Conservation (phyloP, 108 stramenopile species). For the Nitzschia sp. region DNA sequence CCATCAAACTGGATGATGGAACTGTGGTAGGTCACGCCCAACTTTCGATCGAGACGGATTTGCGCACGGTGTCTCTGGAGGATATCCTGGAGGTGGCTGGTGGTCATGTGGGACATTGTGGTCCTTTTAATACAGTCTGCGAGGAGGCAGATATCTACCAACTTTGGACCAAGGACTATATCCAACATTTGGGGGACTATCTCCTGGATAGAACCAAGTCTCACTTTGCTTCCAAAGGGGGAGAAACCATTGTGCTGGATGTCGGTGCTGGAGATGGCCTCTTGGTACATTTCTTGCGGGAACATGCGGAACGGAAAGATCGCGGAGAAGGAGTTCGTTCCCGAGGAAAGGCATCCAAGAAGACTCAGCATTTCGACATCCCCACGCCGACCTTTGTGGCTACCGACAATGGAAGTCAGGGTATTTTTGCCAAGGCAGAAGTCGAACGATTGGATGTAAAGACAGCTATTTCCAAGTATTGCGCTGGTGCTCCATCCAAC, state of each 20-base stretch:
- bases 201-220: slow-evolving; percentile 39
- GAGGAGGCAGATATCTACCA: slow-evolving; percentile 77
- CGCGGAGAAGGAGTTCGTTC: slow-evolving; percentile 14
- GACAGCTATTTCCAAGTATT: slow-evolving; percentile 61
- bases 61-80: slow-evolving; percentile 34
- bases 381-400: slow-evolving; percentile 51
- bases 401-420: slow-evolving; percentile 81
- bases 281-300: slow-evolving; percentile 57
- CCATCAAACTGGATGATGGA: not conserved
- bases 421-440: slow-evolving; percentile 44
- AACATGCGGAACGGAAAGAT: slow-evolving; percentile 30
- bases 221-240: not conserved
- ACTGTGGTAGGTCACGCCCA: slow-evolving; percentile 5
- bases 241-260: slow-evolving; percentile 50
- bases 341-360: slow-evolving; percentile 10
- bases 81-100: slow-evolving; percentile 54
- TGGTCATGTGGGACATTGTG: slow-evolving; percentile 50
- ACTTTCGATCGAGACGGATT: slow-evolving; percentile 22
- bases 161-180: slow-evolving; percentile 74
- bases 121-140: slow-evolving; percentile 76
- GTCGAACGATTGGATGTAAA: slow-evolving; percentile 59
- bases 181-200: slow-evolving; percentile 69
- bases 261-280: slow-evolving; percentile 85
- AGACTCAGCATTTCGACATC: not conserved
- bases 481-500: not conserved